Evolutionary conservation across 768 basidiomycete genomes (phyloP).

Genomic region (Udeniomyces megalosporus): DNA sequence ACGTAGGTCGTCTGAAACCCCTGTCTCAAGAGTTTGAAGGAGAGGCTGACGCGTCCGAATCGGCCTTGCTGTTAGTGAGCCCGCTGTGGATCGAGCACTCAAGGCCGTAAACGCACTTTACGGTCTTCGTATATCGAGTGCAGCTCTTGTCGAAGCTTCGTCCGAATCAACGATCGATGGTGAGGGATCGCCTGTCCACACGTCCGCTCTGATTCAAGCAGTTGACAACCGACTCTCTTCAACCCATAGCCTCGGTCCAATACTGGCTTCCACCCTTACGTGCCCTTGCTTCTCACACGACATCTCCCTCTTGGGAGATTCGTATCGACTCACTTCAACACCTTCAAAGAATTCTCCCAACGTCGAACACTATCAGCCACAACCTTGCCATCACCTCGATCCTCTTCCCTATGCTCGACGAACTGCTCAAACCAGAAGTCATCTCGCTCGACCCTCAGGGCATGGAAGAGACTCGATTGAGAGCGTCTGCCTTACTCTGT

Average conservation of each 20-base stretch:
- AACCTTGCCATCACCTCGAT: conserved; percentile 68
- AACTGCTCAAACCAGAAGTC: conserved; percentile 69
- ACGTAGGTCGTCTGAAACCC: too few species aligned
- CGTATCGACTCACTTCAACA: conserved; percentile 63
- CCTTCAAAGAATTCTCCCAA: conserved; percentile 62
- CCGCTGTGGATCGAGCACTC: conserved; percentile 60
- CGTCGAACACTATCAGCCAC: neutral
- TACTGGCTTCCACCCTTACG: conserved; percentile 58
- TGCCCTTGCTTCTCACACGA: conserved; percentile 61
- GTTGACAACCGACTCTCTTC: too few species aligned
- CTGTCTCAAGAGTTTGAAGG: too few species aligned
- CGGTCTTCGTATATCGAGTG: conserved; percentile 50
- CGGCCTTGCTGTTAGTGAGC: conserved; percentile 40
- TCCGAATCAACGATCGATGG: conserved; percentile 25
- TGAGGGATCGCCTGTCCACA: too few species aligned
- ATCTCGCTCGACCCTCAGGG: conserved; percentile 63
- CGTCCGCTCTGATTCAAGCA: too few species aligned
- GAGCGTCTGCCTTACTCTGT: conserved; percentile 77
- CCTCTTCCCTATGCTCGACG: conserved; percentile 80
- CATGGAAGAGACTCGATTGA: conserved; percentile 76
- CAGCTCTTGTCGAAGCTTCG: conserved; percentile 40
- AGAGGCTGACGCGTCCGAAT: too few species aligned
- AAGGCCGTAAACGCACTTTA: conserved; percentile 67
- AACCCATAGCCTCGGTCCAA: conserved; percentile 50
- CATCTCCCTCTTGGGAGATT: conserved; percentile 67